Base-by-base conservation (phyloP, 768 basidiomycete species). In the Tylopilus subfusipes region DNA sequence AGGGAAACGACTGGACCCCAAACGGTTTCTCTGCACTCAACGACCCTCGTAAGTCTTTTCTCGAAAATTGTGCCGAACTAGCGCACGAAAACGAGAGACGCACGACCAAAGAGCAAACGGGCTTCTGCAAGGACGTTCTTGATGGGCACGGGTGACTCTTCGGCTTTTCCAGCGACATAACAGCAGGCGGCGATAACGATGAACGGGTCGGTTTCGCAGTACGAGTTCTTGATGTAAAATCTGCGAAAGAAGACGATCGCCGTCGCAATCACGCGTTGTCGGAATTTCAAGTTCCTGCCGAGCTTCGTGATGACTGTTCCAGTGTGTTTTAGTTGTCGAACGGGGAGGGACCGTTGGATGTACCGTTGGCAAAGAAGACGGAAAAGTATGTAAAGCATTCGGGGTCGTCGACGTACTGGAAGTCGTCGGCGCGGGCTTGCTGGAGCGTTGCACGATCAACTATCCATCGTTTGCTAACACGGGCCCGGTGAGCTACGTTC, bases 101-200 rank as follows among this genome's bases (percentile, higher is more conserved):
- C 65, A 88, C 86, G 81, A 60, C 79, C 80, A 68, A 95, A 97
- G 40, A 94, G 71, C 7, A 78, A 63, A 52, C 90, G 81, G 0
- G 94, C 87, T 67, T 98, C 95, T 2, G 84, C 72, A 25, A 96
- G 86, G 27, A 98, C 85, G 59, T 82, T 88, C 75, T 98, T 98
- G 73, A 98, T 93, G 65, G 95, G 93, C 1, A 93, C 81, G 0
- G 97, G 95, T 0, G 87, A 91, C 69, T 99, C 97, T 66, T 99
- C 97, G 1, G 94, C 93, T 70, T 99, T 99, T 0, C 95, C 92
- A 10, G 96, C 95, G 31, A 98, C 88, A 70, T 98, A 98, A 59
- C 87, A 86, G 72, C 96, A 99, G 0, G 94, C 92, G 0, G 93
- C 85, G 42, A 94, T 84, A 47, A 98, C 94, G 53, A 95, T 77